phyloP scores from a whole-genome alignment of 108 stramenopile species.

The Nitzschia inconspicua region DNA sequence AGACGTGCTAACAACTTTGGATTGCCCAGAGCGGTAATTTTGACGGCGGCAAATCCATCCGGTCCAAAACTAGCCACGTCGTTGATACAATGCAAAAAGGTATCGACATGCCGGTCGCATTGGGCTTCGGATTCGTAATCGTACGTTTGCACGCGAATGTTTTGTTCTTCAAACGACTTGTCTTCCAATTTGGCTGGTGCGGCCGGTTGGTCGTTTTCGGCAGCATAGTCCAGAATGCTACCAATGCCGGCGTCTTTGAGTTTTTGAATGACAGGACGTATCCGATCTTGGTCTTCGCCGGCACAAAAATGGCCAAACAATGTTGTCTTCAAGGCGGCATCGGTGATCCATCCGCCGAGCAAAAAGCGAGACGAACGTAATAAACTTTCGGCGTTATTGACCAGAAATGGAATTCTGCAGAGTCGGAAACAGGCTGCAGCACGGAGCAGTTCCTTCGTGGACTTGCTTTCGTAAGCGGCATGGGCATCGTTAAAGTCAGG shows the following conservation, averaged over 20 bases:
- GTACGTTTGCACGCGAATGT: constrained; percentile 38
- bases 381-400: constrained; percentile 57
- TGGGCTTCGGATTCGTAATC: constrained; percentile 74
- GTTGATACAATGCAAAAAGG: constrained; percentile 75
- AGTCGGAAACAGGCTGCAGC: constrained; percentile 55
- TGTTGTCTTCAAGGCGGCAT: constrained; percentile 64
- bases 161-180: constrained; percentile 12
- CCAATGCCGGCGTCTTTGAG: constrained; percentile 61
- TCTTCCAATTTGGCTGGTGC: neutral
- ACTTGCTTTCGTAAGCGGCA: constrained; percentile 44
- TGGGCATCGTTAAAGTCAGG: constrained; percentile 38
- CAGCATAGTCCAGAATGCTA: constrained; percentile 96
- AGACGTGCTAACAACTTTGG: constrained; percentile 85
- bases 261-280: constrained; percentile 57
- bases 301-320: constrained; percentile 97
- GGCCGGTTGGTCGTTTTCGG: constrained; percentile 52
- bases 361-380: constrained; percentile 30
- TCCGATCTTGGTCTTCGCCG: constrained; percentile 69
- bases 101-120: constrained; percentile 77
- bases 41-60: constrained; percentile 90
- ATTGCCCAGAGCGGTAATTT: constrained; percentile 93
- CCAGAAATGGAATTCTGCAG: constrained; percentile 62
- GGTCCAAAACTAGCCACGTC: constrained; percentile 40
- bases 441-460: constrained; percentile 58
- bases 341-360: constrained; percentile 50